These are phyloP conservation scores for Trichocomaceae sp. DNA, from an alignment of 2,329 filamentous ascomycete genomes.

Conservation along the genomic window DNA sequence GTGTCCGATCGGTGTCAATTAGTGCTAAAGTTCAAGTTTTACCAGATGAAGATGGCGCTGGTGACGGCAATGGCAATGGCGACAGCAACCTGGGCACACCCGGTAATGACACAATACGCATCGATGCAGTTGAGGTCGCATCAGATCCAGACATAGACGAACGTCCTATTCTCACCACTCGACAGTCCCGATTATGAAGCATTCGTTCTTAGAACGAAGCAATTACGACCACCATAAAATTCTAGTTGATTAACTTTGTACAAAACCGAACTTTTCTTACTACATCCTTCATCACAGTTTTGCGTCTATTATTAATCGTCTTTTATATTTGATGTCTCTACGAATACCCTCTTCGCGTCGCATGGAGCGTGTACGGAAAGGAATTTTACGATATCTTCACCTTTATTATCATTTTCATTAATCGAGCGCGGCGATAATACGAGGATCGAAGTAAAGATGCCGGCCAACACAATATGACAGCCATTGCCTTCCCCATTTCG, in stretches of 20 bases:
- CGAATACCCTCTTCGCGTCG: slow-evolving; percentile 14
- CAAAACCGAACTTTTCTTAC: background rate
- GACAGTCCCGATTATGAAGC: slow-evolving; percentile 3
- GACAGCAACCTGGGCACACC: slow-evolving; percentile 11
- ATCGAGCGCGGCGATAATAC: slow-evolving; percentile 8
- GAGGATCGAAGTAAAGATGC: slow-evolving; percentile 5
- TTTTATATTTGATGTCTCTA: background rate
- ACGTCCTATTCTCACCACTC: background rate
- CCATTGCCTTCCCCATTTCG: slow-evolving; percentile 3
- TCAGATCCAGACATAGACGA: background rate
- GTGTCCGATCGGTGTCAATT: slow-evolving; percentile 46
- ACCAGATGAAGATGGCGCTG: slow-evolving; percentile 26
- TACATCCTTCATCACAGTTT: background rate
- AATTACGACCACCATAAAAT: background rate
- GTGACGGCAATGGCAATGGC: slow-evolving; percentile 16
- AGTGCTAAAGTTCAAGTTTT: slow-evolving; percentile 37
- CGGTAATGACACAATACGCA: slow-evolving; percentile 25
- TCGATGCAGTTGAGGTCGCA: slow-evolving; percentile 10
- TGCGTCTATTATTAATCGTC: background rate
- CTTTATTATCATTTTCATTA: background rate
- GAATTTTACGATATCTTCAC: slow-evolving; percentile 5
- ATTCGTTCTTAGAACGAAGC: background rate
- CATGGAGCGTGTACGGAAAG: slow-evolving; percentile 12
- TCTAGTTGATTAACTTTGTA: background rate
- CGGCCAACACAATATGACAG: slow-evolving; percentile 3